A percentile compares a stretch with the other conserved stretches of the same genome.
phyloP scores from a whole-genome alignment of 2,329 filamentous ascomycete genomes.

The Ophiosphaerella narmari region DNA sequence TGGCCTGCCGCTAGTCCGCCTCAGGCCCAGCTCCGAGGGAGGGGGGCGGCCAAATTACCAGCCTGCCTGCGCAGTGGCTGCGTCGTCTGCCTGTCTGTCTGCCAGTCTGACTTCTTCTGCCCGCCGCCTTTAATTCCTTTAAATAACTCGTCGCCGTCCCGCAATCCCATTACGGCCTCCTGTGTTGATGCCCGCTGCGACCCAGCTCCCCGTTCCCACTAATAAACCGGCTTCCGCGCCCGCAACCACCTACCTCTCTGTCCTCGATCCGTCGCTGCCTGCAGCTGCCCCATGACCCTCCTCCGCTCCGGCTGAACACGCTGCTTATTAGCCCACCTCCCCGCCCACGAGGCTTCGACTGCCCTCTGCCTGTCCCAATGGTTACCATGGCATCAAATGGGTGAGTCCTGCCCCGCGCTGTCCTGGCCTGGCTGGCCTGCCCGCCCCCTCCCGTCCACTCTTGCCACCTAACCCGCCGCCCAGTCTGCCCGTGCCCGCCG shows the following conservation, averaged over 20 bases:
- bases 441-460: slow-evolving; percentile 8
- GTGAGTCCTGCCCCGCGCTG: slow-evolving; percentile 36
- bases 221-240: slow-evolving; percentile 26
- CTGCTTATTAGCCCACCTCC: slow-evolving; percentile 20
- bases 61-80: slow-evolving; percentile 16
- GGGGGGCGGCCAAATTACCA: slow-evolving; percentile 23
- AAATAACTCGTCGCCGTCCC: slow-evolving; percentile 24
- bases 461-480: slow-evolving; percentile 3
- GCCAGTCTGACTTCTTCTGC: neutral
- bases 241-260: neutral
- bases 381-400: slow-evolving; percentile 52
- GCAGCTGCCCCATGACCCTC: neutral
- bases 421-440: slow-evolving; percentile 3
- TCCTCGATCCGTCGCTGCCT: too few species aligned
- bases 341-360: slow-evolving; percentile 29
- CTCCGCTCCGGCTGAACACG: slow-evolving; percentile 15
- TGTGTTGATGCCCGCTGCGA: slow-evolving; percentile 13
- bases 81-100: neutral
- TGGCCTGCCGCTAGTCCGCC: slow-evolving; percentile 5
- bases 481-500: slow-evolving; percentile 46
- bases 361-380: slow-evolving; percentile 42
- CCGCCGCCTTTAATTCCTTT: slow-evolving; percentile 10
- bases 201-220: slow-evolving; percentile 24
- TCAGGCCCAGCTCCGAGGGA: slow-evolving; percentile 22
- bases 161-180: slow-evolving; percentile 19